phyloP scores from a whole-genome alignment of 2,329 filamentous ascomycete species.

The Onygena corvina region DNA sequence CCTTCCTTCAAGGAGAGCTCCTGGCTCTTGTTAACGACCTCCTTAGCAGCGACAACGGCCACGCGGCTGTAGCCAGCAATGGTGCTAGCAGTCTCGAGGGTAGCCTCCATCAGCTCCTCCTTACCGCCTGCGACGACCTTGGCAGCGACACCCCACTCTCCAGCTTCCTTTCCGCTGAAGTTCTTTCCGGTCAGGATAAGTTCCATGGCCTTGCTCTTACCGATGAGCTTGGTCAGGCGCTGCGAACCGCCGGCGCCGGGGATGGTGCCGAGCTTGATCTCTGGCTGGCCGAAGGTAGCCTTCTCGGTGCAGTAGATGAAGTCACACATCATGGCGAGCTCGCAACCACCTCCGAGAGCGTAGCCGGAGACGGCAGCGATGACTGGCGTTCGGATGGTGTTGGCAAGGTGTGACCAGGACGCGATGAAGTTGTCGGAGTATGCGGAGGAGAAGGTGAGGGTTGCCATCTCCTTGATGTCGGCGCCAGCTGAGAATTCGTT shows the following conservation, averaged over 20 bases:
- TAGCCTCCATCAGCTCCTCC: constrained; percentile 69
- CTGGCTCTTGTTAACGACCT: constrained; percentile 99
- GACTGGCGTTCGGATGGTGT: constrained; percentile 78
- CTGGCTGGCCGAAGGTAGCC: constrained; percentile 91
- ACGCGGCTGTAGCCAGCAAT: constrained; percentile 80
- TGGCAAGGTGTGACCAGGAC: constrained; percentile 77
- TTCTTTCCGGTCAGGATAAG: constrained; percentile 75
- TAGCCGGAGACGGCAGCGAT: constrained; percentile 91
- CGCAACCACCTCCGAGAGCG: constrained; percentile 87
- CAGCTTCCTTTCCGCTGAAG: constrained; percentile 74
- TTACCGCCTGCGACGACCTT: constrained; percentile 61
- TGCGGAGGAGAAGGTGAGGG: constrained; percentile 74
- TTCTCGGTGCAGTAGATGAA: constrained; percentile 77
- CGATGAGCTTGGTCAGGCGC: constrained; percentile 68
- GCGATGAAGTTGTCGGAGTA: constrained; percentile 91
- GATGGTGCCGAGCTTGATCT: constrained; percentile 88
- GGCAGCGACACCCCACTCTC: constrained; percentile 80
- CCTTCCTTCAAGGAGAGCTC: constrained; percentile 77
- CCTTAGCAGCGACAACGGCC: constrained; percentile 82
- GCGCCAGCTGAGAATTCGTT: constrained; percentile 53
- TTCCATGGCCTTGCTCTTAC: constrained; percentile 83
- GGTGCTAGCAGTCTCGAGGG: constrained; percentile 71
- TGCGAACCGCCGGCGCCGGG: constrained; percentile 88
- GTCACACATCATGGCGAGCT: constrained; percentile 95
- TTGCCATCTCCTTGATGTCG: constrained; percentile 98